These are phyloP conservation scores for Ceratocystis smalleyi DNA, from an alignment of 2,329 filamentous ascomycete genomes.

Conservation along the genomic window DNA sequence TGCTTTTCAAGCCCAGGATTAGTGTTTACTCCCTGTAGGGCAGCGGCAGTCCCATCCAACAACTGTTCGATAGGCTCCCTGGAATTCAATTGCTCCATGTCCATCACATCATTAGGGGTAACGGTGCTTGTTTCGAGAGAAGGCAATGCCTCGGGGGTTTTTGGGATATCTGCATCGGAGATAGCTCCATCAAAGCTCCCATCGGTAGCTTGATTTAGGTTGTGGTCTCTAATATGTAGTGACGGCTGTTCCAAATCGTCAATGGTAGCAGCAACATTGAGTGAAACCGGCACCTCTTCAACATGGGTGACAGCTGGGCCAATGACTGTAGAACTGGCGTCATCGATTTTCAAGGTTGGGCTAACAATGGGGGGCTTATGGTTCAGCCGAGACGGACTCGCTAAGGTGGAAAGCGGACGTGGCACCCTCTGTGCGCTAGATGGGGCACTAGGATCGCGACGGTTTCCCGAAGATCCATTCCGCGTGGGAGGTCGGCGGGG, in stretches of 20 bases:
- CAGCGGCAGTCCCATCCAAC: not conserved
- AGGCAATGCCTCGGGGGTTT: constrained; percentile 13
- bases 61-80: constrained; percentile 8
- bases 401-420: constrained; percentile 9
- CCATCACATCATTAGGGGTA: constrained; percentile 8
- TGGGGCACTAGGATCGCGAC: constrained; percentile 12
- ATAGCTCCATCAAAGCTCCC: not conserved
- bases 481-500: constrained; percentile 13
- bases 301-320: not conserved
- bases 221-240: not conserved
- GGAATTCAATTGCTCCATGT: not conserved
- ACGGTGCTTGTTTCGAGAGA: constrained; percentile 15
- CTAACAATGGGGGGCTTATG: not conserved
- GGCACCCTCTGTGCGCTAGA: constrained; percentile 6
- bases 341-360: not conserved
- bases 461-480: constrained; percentile 5
- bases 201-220: not conserved
- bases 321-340: not conserved
- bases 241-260: not conserved
- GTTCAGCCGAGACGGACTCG: constrained; percentile 8
- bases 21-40: not conserved
- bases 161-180: constrained; percentile 11
- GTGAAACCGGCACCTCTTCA: not conserved
- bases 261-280: not conserved
- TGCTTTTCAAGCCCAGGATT: constrained; percentile 4